Evolutionary conservation across 495 filamentous ascomycete species (phyloP).

Genomic region (Trichoderma orchidacearum): DNA sequence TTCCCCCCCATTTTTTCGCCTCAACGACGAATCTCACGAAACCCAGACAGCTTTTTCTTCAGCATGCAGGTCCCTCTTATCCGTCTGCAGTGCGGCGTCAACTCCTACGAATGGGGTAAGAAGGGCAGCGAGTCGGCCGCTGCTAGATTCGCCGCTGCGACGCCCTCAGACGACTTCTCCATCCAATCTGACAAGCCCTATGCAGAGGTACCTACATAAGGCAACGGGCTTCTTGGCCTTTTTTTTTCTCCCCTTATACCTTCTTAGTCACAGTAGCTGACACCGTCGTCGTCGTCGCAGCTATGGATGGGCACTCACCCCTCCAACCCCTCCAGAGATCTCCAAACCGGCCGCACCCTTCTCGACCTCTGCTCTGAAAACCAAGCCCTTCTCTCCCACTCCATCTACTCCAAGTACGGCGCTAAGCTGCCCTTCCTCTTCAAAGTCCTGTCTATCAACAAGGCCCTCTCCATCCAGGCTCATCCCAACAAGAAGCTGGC

Average conservation of each 20-base stretch:
- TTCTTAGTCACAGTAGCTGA: constrained; percentile 4
- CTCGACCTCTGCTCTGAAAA: constrained; percentile 87
- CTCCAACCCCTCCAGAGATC: constrained; percentile 82
- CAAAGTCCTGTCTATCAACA: constrained; percentile 89
- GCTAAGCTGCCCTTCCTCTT: constrained; percentile 86
- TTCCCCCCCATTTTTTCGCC: too few species aligned
- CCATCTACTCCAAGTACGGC: constrained; percentile 58
- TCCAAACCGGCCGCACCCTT: constrained; percentile 70
- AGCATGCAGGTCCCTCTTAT: constrained; percentile 56
- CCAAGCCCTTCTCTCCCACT: constrained; percentile 57
- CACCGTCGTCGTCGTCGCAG: constrained; percentile 26
- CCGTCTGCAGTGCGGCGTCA: constrained; percentile 88
- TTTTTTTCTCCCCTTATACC: background rate
- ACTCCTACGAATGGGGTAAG: constrained; percentile 99
- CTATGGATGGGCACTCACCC: constrained; percentile 99
- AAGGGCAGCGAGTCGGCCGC: constrained; percentile 68
- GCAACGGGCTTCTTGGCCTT: too few species aligned
- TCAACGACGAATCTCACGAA: too few species aligned
- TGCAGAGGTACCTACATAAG: constrained; percentile 53
- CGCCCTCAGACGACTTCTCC: constrained; percentile 51
- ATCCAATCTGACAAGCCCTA: constrained; percentile 78
- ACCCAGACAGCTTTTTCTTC: background rate
- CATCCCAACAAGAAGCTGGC: constrained; percentile 97
- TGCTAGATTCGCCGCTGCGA: constrained; percentile 66
- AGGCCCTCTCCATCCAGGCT: constrained; percentile 92